Evolutionary conservation across 1,284 basidiomycete species (phyloP), one percentile per base, ranked within the genome.

Genomic region (Fomitopsis betulina): DNA sequence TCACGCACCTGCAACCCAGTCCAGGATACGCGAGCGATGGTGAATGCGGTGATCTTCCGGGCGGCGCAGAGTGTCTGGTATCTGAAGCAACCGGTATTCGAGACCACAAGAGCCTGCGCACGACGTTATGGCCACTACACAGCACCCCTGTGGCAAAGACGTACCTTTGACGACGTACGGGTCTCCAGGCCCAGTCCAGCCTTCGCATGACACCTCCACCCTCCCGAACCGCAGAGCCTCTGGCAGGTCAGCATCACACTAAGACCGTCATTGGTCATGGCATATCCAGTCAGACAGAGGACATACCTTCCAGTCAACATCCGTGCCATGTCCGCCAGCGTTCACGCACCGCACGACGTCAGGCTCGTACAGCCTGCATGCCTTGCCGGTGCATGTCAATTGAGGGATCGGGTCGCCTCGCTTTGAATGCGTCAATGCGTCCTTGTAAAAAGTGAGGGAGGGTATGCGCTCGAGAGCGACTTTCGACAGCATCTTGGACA

Each of bases 211-310:
- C 1, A 98, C 89, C 60, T 86, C 81, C 0, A 96, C 86, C 57
- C 84, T 79, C 8, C 95, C 95, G 59, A 98, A 87, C 15, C 92
- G 79, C 56, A 96, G 70, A 2, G 84, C 77, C 45, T 86, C 84
- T 2, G 94, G 94, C 9, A 98, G 76, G 69, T 98, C 94, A 7
- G 94, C 91, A 69, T 93, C 86, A 71, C 95, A 98, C 87, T 93
- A 60, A 2, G 3, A 27, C n/a, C 27, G 19, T 39, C 35, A 25
- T 53, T 1, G 59, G 27, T 33, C 21, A 45, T 38, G 21, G 8
- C 27, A 19, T 15, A 33, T 35, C 3, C n/a, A 45, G 12, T 49
- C 9, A 53, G 27, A 23, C 27, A n/a, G 19, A 23, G 15, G 19
- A 66, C 65, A 65, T 65, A 87, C 91, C 80, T 87, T 90, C 93